Evolutionary conservation across 2,329 filamentous ascomycete genomes (phyloP).

Genomic region (Colletotrichum spaethianum): DNA sequence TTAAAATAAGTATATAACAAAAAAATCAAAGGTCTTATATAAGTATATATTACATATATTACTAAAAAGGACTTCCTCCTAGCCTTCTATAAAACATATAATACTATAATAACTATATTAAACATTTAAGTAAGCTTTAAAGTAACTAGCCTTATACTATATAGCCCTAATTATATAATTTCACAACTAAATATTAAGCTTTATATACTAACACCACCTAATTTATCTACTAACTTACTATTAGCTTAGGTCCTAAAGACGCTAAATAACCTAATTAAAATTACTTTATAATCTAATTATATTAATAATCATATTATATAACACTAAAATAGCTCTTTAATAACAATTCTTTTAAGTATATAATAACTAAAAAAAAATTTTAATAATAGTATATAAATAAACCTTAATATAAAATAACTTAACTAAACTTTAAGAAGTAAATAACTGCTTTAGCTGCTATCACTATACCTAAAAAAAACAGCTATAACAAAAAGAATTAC

Average conservation of each 20-base stretch:
- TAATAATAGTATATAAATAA: not conserved
- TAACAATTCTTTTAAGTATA: not conserved
- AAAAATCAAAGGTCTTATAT: no score
- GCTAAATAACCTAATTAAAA: not conserved
- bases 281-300: not conserved
- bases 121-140: no score
- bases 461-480: not conserved
- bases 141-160: no score
- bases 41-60: no score
- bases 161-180: no score
- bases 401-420: not conserved
- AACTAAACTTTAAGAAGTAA: not conserved
- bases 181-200: no score
- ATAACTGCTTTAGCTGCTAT: not conserved
- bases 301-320: not conserved
- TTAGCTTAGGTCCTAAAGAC: not conserved
- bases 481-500: not conserved
- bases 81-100: no score
- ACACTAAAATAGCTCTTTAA: not conserved
- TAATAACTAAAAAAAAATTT: not conserved
- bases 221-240: no score
- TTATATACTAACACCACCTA: no score
- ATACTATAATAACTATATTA: no score
- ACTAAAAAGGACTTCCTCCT: no score
- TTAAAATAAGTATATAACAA: no score